Evolutionary conservation across 106 monocot genomes (phyloP), one percentile per base, ranked within the genome.

Genomic region (Hemerocallis citrina): DNA sequence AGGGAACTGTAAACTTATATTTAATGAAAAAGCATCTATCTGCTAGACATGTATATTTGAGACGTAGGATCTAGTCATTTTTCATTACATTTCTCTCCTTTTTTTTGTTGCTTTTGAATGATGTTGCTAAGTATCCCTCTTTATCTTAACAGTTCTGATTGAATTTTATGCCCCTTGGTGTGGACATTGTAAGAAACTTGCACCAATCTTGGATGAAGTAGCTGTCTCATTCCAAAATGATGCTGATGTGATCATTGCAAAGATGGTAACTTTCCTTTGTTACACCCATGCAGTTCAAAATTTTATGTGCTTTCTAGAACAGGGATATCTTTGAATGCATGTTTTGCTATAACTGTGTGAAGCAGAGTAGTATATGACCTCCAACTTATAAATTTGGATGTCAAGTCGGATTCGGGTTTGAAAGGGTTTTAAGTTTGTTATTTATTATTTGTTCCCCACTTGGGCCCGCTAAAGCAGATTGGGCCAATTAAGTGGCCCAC

Each of bases 151-250:
- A 96, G 95, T 96, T 64, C 64, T 96, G 16, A 62, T 95, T 67
- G 96, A 96, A 57, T 85, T 96, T 74, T 96, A 91, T 73, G 87
- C 91, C 6, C 91, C 96, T 21, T 96, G 96, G 96, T 96, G 96
- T 62, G 84, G 87, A 55, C 91, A 91, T 61, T 96, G 96, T 64
- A 78, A 96, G 72, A 68, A 71, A 52, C 61, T 96, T 9, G 96
- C 73, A 1, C 96, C 96, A 27, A 84, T 96, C 71, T 56, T 96
- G 39, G 86, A 87, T 14, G 96, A 87, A 74, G 91, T 76, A 51
- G 96, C 96, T 52, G 69, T 79, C 41, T 73, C 83, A 37, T 77
- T 91, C 27, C 38, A 81, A 69, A 67, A 70, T 64, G 86, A 96
- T 62, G 29, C 79, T 19, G 84, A 87, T 59, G 84, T 96, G 39